phyloP scores from a whole-genome alignment of 163 green algal species.

The Scenedesmus sp. region DNA sequence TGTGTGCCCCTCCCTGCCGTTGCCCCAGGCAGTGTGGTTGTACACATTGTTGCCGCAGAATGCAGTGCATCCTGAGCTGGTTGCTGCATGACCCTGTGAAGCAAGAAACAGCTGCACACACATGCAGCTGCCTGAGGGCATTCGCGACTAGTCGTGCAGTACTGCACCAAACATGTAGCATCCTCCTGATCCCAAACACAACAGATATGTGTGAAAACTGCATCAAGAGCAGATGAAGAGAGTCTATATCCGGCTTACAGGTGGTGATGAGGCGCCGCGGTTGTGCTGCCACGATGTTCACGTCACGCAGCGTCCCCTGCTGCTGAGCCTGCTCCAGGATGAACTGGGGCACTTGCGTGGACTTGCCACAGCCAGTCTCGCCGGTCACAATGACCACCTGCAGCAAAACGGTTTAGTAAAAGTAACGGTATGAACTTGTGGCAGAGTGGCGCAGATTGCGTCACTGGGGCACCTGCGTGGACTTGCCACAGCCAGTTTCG shows the following conservation, averaged over 20 bases:
- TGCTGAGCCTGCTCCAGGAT: constrained; percentile 86
- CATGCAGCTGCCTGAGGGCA: not conserved
- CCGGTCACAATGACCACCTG: constrained; percentile 81
- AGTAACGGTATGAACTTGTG: constrained; percentile 68
- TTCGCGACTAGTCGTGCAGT: not conserved
- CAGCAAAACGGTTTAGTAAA: not conserved
- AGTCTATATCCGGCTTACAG: not conserved
- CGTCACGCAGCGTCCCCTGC: constrained; percentile 62
- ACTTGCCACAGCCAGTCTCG: constrained; percentile 92
- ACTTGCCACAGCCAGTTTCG: not conserved
- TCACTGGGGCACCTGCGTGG: not conserved
- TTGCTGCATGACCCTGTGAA: not conserved
- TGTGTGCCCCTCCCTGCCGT: too few relatives aligned
- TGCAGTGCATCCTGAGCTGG: not conserved
- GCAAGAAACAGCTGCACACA: not conserved
- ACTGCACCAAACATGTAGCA: not conserved
- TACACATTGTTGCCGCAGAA: not conserved
- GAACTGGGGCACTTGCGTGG: constrained; percentile 94
- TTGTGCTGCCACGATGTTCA: constrained; percentile 92
- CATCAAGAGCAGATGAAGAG: too few relatives aligned
- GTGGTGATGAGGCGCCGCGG: constrained; percentile 89
- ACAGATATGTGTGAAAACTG: not conserved
- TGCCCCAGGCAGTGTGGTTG: too few relatives aligned
- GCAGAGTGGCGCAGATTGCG: not conserved
- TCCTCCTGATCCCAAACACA: not conserved